Evolutionary conservation across 2,329 filamentous ascomycete species (phyloP).

Genomic region (Arthroderma sp.): DNA sequence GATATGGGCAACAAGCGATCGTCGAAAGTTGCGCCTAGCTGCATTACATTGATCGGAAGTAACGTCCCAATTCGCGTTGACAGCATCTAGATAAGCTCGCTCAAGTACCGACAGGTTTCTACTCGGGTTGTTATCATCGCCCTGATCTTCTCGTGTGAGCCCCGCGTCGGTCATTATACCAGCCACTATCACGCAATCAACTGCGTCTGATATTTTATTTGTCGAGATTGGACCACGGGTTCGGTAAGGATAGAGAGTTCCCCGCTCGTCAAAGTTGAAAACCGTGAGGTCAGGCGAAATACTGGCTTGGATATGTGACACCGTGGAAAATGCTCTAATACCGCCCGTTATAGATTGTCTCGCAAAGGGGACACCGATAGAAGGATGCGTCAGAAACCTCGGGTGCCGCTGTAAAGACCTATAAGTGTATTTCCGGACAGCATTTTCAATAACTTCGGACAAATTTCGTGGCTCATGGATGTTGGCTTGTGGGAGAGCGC

Average conservation of each 20-base stretch:
- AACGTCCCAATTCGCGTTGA: conserved; percentile 3
- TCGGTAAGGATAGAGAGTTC: conserved; percentile 14
- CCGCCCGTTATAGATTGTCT: not conserved
- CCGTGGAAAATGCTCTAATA: not conserved
- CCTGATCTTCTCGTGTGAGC: conserved; percentile 20
- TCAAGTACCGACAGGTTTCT: not conserved
- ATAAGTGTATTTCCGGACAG: too few relatives aligned
- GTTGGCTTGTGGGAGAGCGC: too few relatives aligned
- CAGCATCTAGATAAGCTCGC: conserved; percentile 2
- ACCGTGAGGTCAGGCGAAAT: conserved; percentile 2
- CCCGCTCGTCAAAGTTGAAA: conserved; percentile 13
- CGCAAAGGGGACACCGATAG: too few relatives aligned
- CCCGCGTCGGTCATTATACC: conserved; percentile 25
- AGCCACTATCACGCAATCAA: conserved; percentile 23
- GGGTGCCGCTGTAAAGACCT: too few relatives aligned
- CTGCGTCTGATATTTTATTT: conserved; percentile 12
- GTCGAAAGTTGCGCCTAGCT: conserved; percentile 1
- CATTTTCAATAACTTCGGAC: too few relatives aligned
- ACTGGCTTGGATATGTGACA: conserved; percentile 12
- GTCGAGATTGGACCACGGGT: conserved; percentile 21
- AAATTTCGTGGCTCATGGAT: too few relatives aligned
- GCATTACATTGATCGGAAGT: conserved; percentile 1
- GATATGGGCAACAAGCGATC: not conserved
- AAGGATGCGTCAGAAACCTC: too few relatives aligned
- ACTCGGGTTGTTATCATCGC: not conserved